phyloP scores from a whole-genome alignment of 805 yeast species.

The Saccharomycopsis javanensis region DNA sequence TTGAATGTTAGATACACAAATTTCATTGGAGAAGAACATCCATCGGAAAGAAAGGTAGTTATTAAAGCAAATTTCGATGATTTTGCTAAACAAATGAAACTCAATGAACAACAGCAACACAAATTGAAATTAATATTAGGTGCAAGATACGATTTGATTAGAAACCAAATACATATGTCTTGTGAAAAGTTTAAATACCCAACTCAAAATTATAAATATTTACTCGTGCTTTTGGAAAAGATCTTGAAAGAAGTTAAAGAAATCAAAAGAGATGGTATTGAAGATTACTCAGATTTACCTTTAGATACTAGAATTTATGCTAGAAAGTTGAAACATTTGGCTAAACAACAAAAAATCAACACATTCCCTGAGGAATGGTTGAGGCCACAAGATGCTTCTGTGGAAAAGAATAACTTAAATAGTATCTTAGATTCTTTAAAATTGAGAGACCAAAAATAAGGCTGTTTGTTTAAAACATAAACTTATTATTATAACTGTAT shows the following conservation, averaged over 20 bases:
- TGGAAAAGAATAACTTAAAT: slow-evolving; percentile 22
- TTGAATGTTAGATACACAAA: slow-evolving; percentile 63
- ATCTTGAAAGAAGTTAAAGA: slow-evolving; percentile 60
- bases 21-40: slow-evolving; percentile 63
- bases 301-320: slow-evolving; percentile 57
- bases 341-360: slow-evolving; percentile 29
- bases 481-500: not conserved
- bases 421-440: not conserved
- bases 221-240: slow-evolving; percentile 53
- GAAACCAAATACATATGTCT: slow-evolving; percentile 56
- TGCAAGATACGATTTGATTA: slow-evolving; percentile 55
- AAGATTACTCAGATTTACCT: slow-evolving; percentile 69
- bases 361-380: slow-evolving; percentile 76
- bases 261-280: slow-evolving; percentile 29
- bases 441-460: not conserved
- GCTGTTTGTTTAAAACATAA: not conserved
- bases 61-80: slow-evolving; percentile 33
- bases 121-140: slow-evolving; percentile 76
- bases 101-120: slow-evolving; percentile 46
- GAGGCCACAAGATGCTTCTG: slow-evolving; percentile 63
- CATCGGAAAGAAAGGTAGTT: slow-evolving; percentile 61
- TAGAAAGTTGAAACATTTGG: slow-evolving; percentile 31
- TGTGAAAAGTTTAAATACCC: slow-evolving; percentile 60
- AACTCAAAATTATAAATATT: slow-evolving; percentile 73
- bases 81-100: slow-evolving; percentile 35